A percentile compares a stretch with the other conserved stretches of the same genome.
Evolutionary conservation across 2,329 filamentous ascomycete genomes (phyloP).

Genomic region (Sarocladium strictum): DNA sequence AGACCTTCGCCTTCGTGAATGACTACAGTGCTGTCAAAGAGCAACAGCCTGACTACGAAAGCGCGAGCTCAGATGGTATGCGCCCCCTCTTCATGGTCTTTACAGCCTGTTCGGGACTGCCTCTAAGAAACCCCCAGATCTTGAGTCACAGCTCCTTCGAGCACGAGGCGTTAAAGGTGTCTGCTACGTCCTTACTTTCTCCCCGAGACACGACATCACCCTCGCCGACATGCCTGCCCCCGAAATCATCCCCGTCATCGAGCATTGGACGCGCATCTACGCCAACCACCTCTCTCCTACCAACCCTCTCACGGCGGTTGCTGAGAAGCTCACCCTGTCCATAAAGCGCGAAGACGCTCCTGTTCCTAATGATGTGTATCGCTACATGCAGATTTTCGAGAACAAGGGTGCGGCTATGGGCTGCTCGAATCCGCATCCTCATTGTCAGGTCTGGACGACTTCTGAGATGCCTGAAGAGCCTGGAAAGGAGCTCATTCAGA

Average conservation of each 20-base stretch:
- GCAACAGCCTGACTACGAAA: conserved; percentile 71
- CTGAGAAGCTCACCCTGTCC: conserved; percentile 33
- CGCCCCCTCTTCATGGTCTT: not conserved
- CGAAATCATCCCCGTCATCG: conserved; percentile 76
- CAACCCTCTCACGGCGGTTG: conserved; percentile 51
- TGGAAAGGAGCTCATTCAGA: conserved; percentile 67
- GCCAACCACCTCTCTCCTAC: conserved; percentile 68
- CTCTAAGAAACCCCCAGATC: conserved; percentile 50
- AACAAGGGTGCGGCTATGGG: conserved; percentile 98
- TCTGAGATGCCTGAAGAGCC: conserved; percentile 89
- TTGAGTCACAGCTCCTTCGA: conserved; percentile 70
- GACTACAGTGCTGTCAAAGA: conserved; percentile 98
- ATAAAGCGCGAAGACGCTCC: conserved; percentile 30
- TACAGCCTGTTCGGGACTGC: too few relatives aligned
- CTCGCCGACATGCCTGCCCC: conserved; percentile 77
- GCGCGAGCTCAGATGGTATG: conserved; percentile 31
- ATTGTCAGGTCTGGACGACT: conserved; percentile 95
- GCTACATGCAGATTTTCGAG: conserved; percentile 99
- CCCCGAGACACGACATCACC: conserved; percentile 82
- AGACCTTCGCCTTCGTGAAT: conserved; percentile 92
- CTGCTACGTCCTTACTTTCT: conserved; percentile 96
- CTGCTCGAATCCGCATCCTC: conserved; percentile 96
- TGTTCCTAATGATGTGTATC: conserved; percentile 66
- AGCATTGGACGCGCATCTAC: conserved; percentile 91
- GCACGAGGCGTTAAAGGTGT: conserved; percentile 87